Evolutionary conservation across 805 yeast genomes (phyloP), one percentile per base, ranked within the genome.

Genomic region (Wickerhamiella nectarea): DNA sequence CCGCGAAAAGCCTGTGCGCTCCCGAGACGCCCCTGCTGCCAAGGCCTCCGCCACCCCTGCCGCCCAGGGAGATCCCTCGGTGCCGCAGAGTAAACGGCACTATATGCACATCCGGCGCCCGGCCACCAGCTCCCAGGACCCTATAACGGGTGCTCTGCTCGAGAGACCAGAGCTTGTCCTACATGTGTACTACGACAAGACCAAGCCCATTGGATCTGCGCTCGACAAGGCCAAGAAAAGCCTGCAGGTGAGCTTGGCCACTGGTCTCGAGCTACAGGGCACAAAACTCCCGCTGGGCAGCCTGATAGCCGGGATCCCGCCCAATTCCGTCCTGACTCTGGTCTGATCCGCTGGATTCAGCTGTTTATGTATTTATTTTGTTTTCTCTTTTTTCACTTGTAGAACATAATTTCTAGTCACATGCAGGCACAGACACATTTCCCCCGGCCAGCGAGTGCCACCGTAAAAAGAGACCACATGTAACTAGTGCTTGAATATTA

Each of bases 11-110:
- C 31, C 31, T 4, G 6, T 3, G 31, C 12, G 31, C 3, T 8
- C 31, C 3, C 14, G 31, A 4, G 31, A 28, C n/a, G 29, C 18
- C 20, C 10, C 19, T 2, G 10, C 8, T 4, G 4, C 34, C 15
- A 17, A 17, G 4, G 25, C n/a, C 6, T 11, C 38, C 7, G 17
- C 26, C 14, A 3, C 10, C 10, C 12, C 38, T 20, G 21, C 26
- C 20, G 68, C 67, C 21, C 55, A 57, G 43, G 68, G 68, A n/a
- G 63, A 62, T 31, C 45, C 50, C 17, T 54, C 58, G 35, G 52
- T 64, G 2, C 52, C 54, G 7, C 49, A 38, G 2, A 50, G 45
- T 1, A 62, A 60, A 40, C 49, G 68, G 18, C 46, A 60, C 1
- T 61, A 62, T 45, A 41, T 63, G 26, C 61, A 49, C 37, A 33